Percentiles rank a stretch among this genome's conserved stretches.
These are phyloP conservation scores for Colletotrichum australisinense DNA, from an alignment of 2,329 filamentous ascomycete genomes.

Conservation along the genomic window DNA sequence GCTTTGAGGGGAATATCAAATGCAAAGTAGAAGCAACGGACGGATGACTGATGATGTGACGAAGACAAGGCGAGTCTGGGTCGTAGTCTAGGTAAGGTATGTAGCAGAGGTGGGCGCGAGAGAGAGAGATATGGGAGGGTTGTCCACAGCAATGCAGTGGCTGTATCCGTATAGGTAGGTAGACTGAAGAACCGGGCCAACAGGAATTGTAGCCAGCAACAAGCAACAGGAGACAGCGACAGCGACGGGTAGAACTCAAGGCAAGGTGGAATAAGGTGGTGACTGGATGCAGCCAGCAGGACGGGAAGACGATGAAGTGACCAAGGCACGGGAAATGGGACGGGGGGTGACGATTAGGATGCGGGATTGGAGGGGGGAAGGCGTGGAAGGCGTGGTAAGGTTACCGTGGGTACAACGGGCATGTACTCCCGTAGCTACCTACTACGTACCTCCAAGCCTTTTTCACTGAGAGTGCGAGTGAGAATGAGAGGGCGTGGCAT, in stretches of 20 bases:
- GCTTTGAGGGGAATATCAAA: neutral
- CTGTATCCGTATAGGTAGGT: neutral
- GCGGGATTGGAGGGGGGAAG: neutral
- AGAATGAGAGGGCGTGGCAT: neutral
- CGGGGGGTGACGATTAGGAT: conserved; percentile 4
- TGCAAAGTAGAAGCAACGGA: neutral
- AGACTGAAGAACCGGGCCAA: neutral
- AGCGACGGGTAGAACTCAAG: neutral
- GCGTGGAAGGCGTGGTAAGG: neutral
- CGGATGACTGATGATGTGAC: conserved; percentile 28
- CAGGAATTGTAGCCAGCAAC: neutral
- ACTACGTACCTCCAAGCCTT: no score
- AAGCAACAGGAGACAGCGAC: neutral
- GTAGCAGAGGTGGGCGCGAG: neutral
- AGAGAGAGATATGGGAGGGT: conserved; percentile 14
- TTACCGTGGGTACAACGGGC: neutral
- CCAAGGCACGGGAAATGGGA: conserved; percentile 28
- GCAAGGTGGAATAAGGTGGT: neutral
- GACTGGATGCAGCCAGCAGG: neutral
- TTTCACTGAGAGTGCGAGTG: no score
- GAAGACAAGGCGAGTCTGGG: conserved; percentile 7
- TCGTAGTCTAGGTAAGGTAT: neutral
- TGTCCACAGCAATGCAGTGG: neutral
- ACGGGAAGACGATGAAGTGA: neutral
- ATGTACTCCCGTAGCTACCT: neutral